Evolutionary conservation across 1,284 basidiomycete species (phyloP), one percentile per base, ranked within the genome.

Genomic region (Trichosporon sp.): DNA sequence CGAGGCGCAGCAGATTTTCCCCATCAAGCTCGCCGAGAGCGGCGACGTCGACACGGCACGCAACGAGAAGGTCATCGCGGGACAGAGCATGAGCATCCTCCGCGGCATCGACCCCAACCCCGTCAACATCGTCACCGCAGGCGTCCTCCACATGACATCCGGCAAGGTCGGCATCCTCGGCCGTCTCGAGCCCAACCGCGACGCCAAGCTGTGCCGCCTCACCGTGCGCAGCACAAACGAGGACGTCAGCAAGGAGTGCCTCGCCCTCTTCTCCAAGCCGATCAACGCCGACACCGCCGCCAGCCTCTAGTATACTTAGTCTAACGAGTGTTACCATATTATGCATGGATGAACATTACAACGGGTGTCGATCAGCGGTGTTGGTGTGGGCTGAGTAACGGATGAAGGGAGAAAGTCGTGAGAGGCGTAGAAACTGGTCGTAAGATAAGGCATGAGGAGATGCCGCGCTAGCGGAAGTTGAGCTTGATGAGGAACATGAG

Each of bases 161-260:
- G 96, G 96, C 23, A 98, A 98, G 83, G 93, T 99, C 35, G 97
- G 96, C 2, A 98, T 96, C 78, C 84, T 99, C 74, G 84, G 98
- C 75, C 88, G 97, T 67, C 81, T 98, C 62, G 97, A 99, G 83
- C 97, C 97, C 1, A 99, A 98, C 84, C 87, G 88, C 67, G 93
- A 95, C 71, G 95, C 95, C 18, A 96, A 96, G 87, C 86, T 98
- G 62, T 97, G 94, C 81, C 91, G 97, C 65, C 81, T 99, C 70
- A 99, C 97, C 8, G 87, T 98, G 58, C 88, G 97, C 76, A 96
- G 95, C 77, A 98, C 97, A 1, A 98, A 96, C 68, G 95, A 96
- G 80, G 87, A 90, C 38, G 94, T 97, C 9, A 94, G 95, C 44
- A 81, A 85, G 1, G 92, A 95, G 83, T 87, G 95, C 62, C 87